Conservation (phyloP, 257 asterid species). For the Ocimum tenuiflorum region DNA sequence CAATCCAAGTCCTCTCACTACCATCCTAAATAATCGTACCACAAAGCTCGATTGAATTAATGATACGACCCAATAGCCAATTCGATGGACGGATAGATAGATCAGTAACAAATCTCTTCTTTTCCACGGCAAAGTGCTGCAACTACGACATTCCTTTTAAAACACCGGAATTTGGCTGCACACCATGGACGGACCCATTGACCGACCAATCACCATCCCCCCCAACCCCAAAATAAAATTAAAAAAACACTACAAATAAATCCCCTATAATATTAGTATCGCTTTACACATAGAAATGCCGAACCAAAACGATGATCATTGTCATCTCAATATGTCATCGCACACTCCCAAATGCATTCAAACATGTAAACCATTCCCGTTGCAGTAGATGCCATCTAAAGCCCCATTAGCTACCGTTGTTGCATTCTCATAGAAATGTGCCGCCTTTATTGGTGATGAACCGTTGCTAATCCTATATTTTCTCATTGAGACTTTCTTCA, state of each 20-base stretch:
- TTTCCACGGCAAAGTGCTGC: neutral
- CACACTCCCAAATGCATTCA: constrained; percentile 12
- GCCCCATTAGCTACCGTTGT: constrained; percentile 46
- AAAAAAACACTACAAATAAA: neutral
- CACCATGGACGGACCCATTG: constrained; percentile 10
- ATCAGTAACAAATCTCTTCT: neutral
- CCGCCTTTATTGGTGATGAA: constrained; percentile 33
- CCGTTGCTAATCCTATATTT: constrained; percentile 44
- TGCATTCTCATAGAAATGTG: constrained; percentile 38
- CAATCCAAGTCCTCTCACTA: too few relatives aligned
- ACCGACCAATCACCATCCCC: neutral
- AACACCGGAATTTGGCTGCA: constrained; percentile 38
- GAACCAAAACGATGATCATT: neutral
- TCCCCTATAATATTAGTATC: constrained; percentile 19
- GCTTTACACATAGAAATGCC: constrained; percentile 19
- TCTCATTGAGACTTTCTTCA: constrained; percentile 34
- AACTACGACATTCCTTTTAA: constrained; percentile 31
- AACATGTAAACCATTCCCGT: constrained; percentile 63
- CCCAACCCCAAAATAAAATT: neutral
- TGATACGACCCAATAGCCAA: constrained; percentile 6
- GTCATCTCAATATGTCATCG: neutral
- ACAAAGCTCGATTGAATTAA: neutral
- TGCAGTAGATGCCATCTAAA: constrained; percentile 44
- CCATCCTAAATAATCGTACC: neutral
- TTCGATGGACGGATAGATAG: too few relatives aligned